Base-by-base conservation (phyloP, 345 rosid species). In the Syzygium oleosum region DNA sequence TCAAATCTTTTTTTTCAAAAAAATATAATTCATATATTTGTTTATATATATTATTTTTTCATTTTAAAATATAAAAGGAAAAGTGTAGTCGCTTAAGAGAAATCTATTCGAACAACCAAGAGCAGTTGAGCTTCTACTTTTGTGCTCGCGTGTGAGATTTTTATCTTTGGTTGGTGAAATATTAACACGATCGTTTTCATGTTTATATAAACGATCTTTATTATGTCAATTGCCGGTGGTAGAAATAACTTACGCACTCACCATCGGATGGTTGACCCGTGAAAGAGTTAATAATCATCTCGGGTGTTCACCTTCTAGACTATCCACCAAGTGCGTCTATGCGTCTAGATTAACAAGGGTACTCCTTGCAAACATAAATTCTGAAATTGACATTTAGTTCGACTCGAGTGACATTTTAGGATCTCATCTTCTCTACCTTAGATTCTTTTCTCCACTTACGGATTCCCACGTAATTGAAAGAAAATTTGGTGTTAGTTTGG, bases 131-230 rank as follows among this genome's bases (percentile, higher is more conserved):
- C 59, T 22, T 55, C 2, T 22, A 55, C 27, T 55, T 9, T 9
- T 8, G 59, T 10, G 0, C 12, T 2, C 12, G 2, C 9, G 27
- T 1, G 0, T 21, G 5, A 9, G 27, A 55, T 55, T 55, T 55
- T 55, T 55, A 55, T 55, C 5, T 22, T 55, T 55, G 59, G 59
- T 22, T 55, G 59, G 12, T 22, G 27, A 55, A 55, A 55, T 55
- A 55, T 55, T 22, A 2, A 55, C 27, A 55, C 1, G 27, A 12
- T 55, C 25, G 23, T 55, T 22, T 55, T 22, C 27, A 55, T 55
- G 59, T 55, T 22, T 12, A 55, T 55, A 49, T 49, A 49, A 49
- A 49, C 2, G 51, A 49, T 49, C 51, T 49, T 49, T 10, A 49
- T 55, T 0, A 55, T 55, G 59, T 55, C 59, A 22, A 55, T 22